phyloP scores from a whole-genome alignment of 306 rosid species.

The Corylus heterophylla region DNA sequence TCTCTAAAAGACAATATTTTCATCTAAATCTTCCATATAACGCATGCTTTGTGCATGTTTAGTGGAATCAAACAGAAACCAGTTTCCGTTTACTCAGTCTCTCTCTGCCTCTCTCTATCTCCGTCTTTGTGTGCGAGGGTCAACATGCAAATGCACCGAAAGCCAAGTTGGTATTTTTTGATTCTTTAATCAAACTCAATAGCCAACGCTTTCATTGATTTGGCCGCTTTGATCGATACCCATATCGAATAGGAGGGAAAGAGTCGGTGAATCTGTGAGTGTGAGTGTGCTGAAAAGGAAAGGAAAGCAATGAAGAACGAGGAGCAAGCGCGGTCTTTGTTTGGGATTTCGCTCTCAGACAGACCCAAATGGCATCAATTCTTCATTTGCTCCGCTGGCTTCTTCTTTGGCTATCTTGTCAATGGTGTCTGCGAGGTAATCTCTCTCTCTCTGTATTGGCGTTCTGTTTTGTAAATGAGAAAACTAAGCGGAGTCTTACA shows the following conservation, averaged over 20 bases:
- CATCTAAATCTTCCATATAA: conserved; percentile 10
- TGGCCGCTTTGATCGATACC: conserved; percentile 20
- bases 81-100: conserved; percentile 1
- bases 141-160: conserved; percentile 52
- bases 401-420: conserved; percentile 93
- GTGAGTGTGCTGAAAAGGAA: not conserved
- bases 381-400: conserved; percentile 89
- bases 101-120: not conserved
- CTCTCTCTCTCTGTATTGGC: conserved; percentile 10
- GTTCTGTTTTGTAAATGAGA: conserved; percentile 1
- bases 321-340: conserved; percentile 73
- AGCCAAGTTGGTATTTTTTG: not conserved
- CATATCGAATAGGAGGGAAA: conserved; percentile 1
- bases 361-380: conserved; percentile 88
- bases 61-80: conserved; percentile 26
- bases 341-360: conserved; percentile 89
- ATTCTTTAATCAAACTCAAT: conserved; percentile 11
- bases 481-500: not conserved
- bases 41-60: conserved; percentile 1
- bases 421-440: conserved; percentile 93
- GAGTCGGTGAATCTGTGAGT: not conserved
- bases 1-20: not conserved
- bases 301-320: conserved; percentile 60
- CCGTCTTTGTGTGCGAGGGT: conserved; percentile 28
- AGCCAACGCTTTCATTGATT: conserved; percentile 18